These are phyloP conservation scores for Hura crepitans DNA, from an alignment of 441 rosid species.

Conservation along the genomic window DNA sequence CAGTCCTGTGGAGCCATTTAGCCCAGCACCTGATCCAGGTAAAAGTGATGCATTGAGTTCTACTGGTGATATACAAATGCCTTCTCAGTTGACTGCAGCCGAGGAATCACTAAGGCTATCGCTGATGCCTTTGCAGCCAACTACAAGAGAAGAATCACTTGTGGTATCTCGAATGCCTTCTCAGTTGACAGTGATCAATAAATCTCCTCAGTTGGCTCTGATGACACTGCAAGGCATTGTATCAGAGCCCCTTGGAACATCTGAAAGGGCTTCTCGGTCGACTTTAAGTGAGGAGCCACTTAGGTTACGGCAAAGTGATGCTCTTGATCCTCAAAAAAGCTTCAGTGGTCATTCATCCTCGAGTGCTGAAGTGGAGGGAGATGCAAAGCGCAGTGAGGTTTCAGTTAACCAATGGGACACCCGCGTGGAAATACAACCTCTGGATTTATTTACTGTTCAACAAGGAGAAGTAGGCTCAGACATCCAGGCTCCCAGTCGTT, in stretches of 20 bases:
- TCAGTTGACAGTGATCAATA: constrained; percentile 16
- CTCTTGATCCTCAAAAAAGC: constrained; percentile 37
- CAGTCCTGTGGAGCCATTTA: constrained; percentile 62
- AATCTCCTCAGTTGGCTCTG: constrained; percentile 18
- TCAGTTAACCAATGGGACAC: constrained; percentile 49
- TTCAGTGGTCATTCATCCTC: constrained; percentile 45
- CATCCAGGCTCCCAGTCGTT: constrained; percentile 25
- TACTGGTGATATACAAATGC: constrained; percentile 51
- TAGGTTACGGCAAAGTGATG: constrained; percentile 31
- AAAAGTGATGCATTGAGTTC: constrained; percentile 76
- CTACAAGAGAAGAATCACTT: constrained; percentile 32
- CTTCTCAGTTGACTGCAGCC: constrained; percentile 33
- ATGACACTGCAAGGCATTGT: constrained; percentile 15
- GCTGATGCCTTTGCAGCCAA: constrained; percentile 47
- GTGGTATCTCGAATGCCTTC: constrained; percentile 33
- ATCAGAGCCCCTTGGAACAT: constrained; percentile 7
- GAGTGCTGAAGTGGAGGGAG: constrained; percentile 43
- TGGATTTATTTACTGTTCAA: constrained; percentile 32
- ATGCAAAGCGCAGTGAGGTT: constrained; percentile 34
- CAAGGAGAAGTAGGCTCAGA: constrained; percentile 33
- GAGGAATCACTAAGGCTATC: constrained; percentile 21
- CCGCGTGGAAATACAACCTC: constrained; percentile 44
- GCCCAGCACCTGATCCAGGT: constrained; percentile 55
- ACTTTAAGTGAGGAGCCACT: constrained; percentile 33
- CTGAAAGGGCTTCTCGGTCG: constrained; percentile 29